Percentiles rank a stretch among this genome's conserved stretches.
These are phyloP conservation scores for Quercus tomentella DNA, from an alignment of 331 rosid species.

Conservation along the genomic window DNA sequence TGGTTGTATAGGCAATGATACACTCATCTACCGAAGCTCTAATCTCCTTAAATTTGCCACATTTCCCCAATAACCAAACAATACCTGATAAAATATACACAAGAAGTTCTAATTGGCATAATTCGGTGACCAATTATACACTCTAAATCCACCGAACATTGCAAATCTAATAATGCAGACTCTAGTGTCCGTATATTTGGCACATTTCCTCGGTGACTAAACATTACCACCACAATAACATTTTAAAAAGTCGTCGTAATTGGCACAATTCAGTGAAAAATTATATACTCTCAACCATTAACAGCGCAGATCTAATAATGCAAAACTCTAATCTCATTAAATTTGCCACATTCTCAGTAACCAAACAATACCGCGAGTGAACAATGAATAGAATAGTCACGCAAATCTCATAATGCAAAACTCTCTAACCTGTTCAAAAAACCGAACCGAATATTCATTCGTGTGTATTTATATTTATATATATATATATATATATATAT, in stretches of 20 bases:
- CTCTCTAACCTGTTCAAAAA: too few relatives aligned
- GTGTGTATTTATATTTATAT: too few relatives aligned
- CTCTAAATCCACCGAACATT: not conserved
- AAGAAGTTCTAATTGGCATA: too few relatives aligned
- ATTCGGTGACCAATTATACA: too few relatives aligned
- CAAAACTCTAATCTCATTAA: not conserved
- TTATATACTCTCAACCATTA: not conserved
- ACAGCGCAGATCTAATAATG: not conserved
- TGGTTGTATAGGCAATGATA: not conserved
- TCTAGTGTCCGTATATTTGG: not conserved
- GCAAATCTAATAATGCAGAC: not conserved
- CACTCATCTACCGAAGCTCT: not conserved
- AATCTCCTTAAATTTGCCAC: too few relatives aligned
- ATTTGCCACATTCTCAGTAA: slow-evolving; percentile 1
- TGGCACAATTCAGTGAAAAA: not conserved
- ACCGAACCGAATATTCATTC: too few relatives aligned
- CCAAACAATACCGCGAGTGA: not conserved
- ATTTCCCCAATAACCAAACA: too few relatives aligned
- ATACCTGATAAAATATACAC: too few relatives aligned
- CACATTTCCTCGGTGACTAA: slow-evolving; percentile 7
- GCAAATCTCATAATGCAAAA: too few relatives aligned
- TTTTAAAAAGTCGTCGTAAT: not conserved
- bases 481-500: too few relatives aligned
- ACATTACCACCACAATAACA: not conserved
- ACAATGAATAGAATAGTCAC: too few relatives aligned